Evolutionary conservation across 768 basidiomycete genomes (phyloP).

Genomic region (Pleurotus ostreatus): DNA sequence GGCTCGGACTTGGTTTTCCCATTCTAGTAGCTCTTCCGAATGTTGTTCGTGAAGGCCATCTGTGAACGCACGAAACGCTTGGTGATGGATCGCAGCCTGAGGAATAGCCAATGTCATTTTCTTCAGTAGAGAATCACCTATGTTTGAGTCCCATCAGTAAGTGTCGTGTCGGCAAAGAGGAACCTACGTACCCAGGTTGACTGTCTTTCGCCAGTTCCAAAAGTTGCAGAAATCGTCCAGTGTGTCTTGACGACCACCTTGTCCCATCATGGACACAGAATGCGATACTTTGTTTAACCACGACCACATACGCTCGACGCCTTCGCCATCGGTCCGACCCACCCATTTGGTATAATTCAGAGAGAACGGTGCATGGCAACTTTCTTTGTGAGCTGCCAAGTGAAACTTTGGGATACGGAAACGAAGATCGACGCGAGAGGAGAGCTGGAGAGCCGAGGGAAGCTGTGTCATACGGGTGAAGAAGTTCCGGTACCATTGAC

Average conservation of each 20-base stretch:
- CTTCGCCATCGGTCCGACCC: slow-evolving; percentile 30
- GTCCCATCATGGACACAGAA: slow-evolving; percentile 16
- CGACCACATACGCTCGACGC: slow-evolving; percentile 17
- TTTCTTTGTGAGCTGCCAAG: slow-evolving; percentile 13
- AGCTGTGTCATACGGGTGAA: background rate
- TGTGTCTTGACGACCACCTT: slow-evolving; percentile 17
- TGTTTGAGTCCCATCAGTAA: background rate
- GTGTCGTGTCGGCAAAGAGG: background rate
- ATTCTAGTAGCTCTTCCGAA: slow-evolving; percentile 9
- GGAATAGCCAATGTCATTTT: slow-evolving; percentile 12
- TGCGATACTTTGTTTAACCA: slow-evolving; percentile 12
- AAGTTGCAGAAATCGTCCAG: slow-evolving; percentile 21
- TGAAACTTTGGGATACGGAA: slow-evolving; percentile 22
- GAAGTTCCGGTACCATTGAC: slow-evolving; percentile 7
- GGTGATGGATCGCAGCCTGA: slow-evolving; percentile 12
- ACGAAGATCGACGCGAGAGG: background rate
- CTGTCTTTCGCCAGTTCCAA: slow-evolving; percentile 19
- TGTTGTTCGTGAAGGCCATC: slow-evolving; percentile 12
- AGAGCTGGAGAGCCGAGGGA: slow-evolving; percentile 4
- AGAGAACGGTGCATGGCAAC: slow-evolving; percentile 19
- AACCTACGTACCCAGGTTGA: slow-evolving; percentile 11
- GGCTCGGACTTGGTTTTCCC: slow-evolving; percentile 10
- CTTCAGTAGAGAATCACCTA: slow-evolving; percentile 11
- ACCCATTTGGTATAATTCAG: slow-evolving; percentile 23
- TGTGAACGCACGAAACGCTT: slow-evolving; percentile 11